phyloP scores from a whole-genome alignment of 768 basidiomycete genomes.

The Clavulina sp. region DNA sequence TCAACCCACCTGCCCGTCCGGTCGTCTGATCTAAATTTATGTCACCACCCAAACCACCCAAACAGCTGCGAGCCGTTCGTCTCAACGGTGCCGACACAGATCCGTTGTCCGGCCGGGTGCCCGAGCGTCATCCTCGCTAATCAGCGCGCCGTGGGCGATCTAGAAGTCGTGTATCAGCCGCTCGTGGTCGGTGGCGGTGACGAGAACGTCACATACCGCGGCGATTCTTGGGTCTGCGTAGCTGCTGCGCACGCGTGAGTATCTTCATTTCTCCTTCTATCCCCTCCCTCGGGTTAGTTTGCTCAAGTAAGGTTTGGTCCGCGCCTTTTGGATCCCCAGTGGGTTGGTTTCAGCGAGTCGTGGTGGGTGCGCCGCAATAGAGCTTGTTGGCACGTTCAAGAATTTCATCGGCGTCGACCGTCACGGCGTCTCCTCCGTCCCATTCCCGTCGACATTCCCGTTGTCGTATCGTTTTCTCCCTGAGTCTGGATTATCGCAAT shows the following conservation, averaged over 20 bases:
- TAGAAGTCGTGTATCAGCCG: constrained; percentile 48
- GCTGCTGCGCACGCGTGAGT: constrained; percentile 64
- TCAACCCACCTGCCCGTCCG: too few species aligned
- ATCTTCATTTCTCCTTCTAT: neutral
- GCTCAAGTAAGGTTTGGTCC: constrained; percentile 6
- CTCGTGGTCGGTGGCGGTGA: constrained; percentile 80
- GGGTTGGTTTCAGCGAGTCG: constrained; percentile 42
- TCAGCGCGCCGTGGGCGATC: constrained; percentile 50
- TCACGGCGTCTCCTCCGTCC: constrained; percentile 50
- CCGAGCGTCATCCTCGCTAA: constrained; percentile 47
- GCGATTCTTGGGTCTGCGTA: constrained; percentile 71
- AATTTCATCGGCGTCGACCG: constrained; percentile 40
- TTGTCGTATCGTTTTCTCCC: constrained; percentile 42
- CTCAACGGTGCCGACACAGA: constrained; percentile 38
- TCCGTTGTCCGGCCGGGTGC: constrained; percentile 69
- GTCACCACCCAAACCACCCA: too few species aligned
- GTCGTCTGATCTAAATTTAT: too few species aligned
- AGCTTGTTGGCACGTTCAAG: constrained; percentile 56
- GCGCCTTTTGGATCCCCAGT: constrained; percentile 21
- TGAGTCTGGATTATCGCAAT: constrained; percentile 27
- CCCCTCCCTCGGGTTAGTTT: constrained; percentile 1
- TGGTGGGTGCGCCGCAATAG: constrained; percentile 63
- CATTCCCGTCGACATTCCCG: constrained; percentile 62
- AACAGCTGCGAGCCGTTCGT: too few species aligned
- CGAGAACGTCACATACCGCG: constrained; percentile 50